Conservation (phyloP, 352 stramenopile genomes). For the Phytophthora pinifolia region DNA sequence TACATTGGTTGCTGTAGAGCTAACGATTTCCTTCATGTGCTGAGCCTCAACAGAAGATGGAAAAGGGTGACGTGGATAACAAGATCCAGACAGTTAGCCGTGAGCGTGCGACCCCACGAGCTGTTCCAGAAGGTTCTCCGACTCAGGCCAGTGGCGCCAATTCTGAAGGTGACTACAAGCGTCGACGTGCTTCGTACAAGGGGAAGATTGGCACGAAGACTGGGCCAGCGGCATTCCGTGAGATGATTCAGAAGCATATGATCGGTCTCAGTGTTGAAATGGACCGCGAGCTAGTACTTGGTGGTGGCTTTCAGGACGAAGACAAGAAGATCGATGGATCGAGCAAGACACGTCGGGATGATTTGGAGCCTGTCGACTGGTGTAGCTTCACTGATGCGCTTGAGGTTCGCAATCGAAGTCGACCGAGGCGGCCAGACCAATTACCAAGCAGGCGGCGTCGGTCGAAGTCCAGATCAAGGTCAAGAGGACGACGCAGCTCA, state of each 20-base stretch:
- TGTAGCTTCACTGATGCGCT: conserved; percentile 38
- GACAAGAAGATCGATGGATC: background rate
- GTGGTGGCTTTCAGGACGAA: conserved; percentile 23
- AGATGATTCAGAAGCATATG: conserved; percentile 73
- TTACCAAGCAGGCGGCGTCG: background rate
- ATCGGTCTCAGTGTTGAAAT: conserved; percentile 44
- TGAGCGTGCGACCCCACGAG: background rate
- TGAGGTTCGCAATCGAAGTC: conserved; percentile 37
- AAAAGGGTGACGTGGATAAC: conserved; percentile 5
- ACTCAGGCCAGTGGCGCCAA: background rate
- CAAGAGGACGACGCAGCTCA: conserved; percentile 2
- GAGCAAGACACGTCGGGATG: background rate
- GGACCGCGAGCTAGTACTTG: conserved; percentile 36
- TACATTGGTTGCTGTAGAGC: background rate
- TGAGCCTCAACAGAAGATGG: conserved; percentile 12
- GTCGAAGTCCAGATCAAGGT: conserved; percentile 20
- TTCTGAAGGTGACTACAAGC: conserved; percentile 40
- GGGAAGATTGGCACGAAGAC: conserved; percentile 46
- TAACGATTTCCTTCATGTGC: background rate
- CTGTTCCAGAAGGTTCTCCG: background rate
- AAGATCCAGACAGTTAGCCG: conserved; percentile 2
- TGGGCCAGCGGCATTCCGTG: conserved; percentile 42
- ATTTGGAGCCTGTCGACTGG: conserved; percentile 13
- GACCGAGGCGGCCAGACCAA: conserved; percentile 1
- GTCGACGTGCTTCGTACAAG: conserved; percentile 57